Evolutionary conservation across 1,284 basidiomycete species (phyloP), one percentile per base, ranked within the genome.

Genomic region (Pisolithus thermaeus): DNA sequence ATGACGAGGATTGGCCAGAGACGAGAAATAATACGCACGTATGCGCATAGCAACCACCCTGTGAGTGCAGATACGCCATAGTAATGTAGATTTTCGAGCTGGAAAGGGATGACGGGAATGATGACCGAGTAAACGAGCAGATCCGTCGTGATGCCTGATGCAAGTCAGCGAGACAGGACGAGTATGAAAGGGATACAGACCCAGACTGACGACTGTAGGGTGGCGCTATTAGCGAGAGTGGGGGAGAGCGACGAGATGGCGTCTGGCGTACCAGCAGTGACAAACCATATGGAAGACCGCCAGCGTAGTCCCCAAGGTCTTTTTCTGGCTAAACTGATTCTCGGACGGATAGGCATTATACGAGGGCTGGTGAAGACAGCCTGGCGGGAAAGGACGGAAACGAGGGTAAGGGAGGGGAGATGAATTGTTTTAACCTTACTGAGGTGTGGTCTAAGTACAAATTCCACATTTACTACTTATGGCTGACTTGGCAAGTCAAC

Each of bases 61-160:
- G 79, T 76, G n/a, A 80, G 72, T 3, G 73, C 73, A 18, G 84
- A 85, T 8, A 84, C 74, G 9, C 69, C 59, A 1, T 59, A 60
- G 57, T 83, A 83, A 0, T 75, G 72, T 35, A 87, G 72, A 9
- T 56, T 60, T 58, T 86, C 76, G 6, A 89, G 73, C 42, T 81
- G 81, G 62, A 88, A 92, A 0, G 89, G 89, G 52, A 91, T 72
- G 42, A 91, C 81, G 2, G 89, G 88, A 25, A 87, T 80, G 46
- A 87, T 78, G 44, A 84, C 73, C 2, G 84, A 83, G 59, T 88
- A 89, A 1, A 84, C 76, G 16, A 87, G 68, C 1, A 84, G 61
- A 62, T 88, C 85, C 0, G 78, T 79, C 2, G 77, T 73, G 36
- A 88, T 73, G 0, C 84, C 86, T 87, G 47, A 22, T 50, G 44